Evolutionary conservation across 1,284 basidiomycete genomes (phyloP).

Genomic region (Pisolithus thermaeus): DNA sequence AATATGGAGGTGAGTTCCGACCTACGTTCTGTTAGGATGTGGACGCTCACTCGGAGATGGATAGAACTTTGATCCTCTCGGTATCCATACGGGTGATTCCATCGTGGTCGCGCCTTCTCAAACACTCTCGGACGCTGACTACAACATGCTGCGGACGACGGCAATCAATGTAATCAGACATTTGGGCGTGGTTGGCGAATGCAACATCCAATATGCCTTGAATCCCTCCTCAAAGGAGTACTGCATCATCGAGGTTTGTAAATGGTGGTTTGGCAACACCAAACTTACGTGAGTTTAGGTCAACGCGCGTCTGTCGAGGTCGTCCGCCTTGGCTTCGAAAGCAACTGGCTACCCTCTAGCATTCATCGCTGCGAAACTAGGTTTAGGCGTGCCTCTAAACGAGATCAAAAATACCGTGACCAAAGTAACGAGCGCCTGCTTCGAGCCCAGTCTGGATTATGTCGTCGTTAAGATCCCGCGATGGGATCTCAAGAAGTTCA

Average conservation of each 20-base stretch:
- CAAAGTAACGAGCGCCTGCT: conserved; percentile 94
- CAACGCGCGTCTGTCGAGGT: conserved; percentile 97
- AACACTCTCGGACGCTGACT: conserved; percentile 95
- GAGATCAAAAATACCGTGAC: conserved; percentile 98
- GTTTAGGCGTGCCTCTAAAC: conserved; percentile 94
- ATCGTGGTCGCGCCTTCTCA: conserved; percentile 99
- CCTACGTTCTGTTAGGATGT: not conserved
- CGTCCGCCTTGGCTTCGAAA: conserved; percentile 96
- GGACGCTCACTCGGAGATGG: not conserved
- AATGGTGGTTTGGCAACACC: not conserved
- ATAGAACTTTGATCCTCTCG: conserved; percentile 97
- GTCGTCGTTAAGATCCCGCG: conserved; percentile 97
- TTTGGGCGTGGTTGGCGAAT: conserved; percentile 97
- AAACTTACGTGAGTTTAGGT: conserved; percentile 47
- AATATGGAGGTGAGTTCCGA: conserved; percentile 89
- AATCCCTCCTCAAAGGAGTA: conserved; percentile 93
- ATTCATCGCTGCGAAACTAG: conserved; percentile 97
- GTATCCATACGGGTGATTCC: conserved; percentile 99
- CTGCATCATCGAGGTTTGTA: conserved; percentile 87
- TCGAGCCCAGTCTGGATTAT: conserved; percentile 97
- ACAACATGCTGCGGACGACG: conserved; percentile 98
- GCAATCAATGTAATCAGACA: conserved; percentile 98
- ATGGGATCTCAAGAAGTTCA: conserved; percentile 99
- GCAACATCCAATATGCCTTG: conserved; percentile 98
- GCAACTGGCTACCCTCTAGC: conserved; percentile 98